These are phyloP conservation scores for Ascobolus immersus DNA, from an alignment of 495 filamentous ascomycete genomes.

Conservation along the genomic window DNA sequence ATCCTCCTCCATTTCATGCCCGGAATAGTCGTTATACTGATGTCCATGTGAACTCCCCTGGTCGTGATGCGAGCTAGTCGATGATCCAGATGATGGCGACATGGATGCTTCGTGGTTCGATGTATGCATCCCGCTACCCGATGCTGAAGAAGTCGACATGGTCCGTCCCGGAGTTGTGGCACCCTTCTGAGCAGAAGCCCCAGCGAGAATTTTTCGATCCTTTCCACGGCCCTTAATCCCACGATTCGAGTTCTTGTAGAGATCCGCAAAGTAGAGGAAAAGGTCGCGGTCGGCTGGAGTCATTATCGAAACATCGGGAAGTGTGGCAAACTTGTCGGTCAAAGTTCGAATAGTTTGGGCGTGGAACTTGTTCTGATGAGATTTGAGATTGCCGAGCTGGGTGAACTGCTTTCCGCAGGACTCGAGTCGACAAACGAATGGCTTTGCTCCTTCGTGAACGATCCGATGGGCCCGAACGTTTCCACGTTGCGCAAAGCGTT, in stretches of 20 bases:
- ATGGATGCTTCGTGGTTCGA: no score
- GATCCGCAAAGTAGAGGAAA: constrained; percentile 59
- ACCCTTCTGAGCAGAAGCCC: no score
- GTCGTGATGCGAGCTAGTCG: no score
- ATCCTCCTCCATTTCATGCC: no score
- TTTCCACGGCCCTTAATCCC: constrained; percentile 85
- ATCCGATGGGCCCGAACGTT: constrained; percentile 72
- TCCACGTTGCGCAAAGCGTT: constrained; percentile 59
- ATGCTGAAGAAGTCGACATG: no score
- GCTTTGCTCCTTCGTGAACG: constrained; percentile 52
- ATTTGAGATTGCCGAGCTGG: constrained; percentile 78
- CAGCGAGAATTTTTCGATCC: constrained; percentile 45
- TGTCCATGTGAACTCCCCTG: no score
- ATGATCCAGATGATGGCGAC: no score
- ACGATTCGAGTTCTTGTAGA: constrained; percentile 89
- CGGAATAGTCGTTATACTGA: no score
- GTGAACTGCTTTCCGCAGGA: constrained; percentile 68
- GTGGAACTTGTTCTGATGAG: constrained; percentile 88
- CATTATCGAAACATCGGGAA: constrained; percentile 35
- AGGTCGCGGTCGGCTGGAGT: constrained; percentile 46
- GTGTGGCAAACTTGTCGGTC: constrained; percentile 43
- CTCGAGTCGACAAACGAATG: constrained; percentile 57
- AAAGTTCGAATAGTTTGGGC: constrained; percentile 41
- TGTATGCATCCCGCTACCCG: no score
- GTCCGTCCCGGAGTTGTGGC: no score